A percentile compares a stretch with the other conserved stretches of the same genome.
phyloP scores from a whole-genome alignment of 2,329 filamentous ascomycete genomes.

The Aspergillus unguis region DNA sequence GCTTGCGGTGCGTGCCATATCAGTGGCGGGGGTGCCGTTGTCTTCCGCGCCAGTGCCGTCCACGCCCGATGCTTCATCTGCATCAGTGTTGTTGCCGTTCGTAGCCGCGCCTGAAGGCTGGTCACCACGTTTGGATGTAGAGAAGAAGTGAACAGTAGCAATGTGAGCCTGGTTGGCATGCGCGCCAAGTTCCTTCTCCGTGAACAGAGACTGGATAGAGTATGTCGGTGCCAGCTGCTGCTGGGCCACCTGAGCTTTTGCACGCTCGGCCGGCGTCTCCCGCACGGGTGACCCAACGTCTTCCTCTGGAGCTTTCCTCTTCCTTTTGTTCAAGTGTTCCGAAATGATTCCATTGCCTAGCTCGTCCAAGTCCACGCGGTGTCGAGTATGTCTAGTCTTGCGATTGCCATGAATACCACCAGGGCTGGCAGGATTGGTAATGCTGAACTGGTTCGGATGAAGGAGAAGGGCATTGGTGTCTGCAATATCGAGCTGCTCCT shows the following conservation, averaged over 20 bases:
- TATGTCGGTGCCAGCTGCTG: conserved; percentile 59
- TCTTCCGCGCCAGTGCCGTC: conserved; percentile 42
- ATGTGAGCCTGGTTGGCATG: conserved; percentile 60
- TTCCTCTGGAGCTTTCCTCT: conserved; percentile 58
- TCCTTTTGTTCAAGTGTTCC: conserved; percentile 54
- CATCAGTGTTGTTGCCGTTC: conserved; percentile 42
- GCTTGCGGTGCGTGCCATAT: conserved; percentile 61
- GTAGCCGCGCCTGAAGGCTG: conserved; percentile 38
- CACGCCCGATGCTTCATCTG: conserved; percentile 34
- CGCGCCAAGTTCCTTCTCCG: conserved; percentile 62
- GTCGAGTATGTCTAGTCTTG: conserved; percentile 61
- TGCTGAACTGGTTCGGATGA: conserved; percentile 64
- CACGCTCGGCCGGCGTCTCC: conserved; percentile 51
- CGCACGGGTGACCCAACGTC: conserved; percentile 58
- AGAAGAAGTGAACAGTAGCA: conserved; percentile 57
- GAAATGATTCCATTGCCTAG: conserved; percentile 46
- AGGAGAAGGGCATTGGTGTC: conserved; percentile 64
- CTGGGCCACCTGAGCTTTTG: conserved; percentile 51
- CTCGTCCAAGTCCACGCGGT: conserved; percentile 54
- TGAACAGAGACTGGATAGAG: conserved; percentile 63
- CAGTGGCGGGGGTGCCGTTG: conserved; percentile 44
- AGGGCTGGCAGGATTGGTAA: conserved; percentile 62
- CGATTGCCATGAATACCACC: conserved; percentile 59
- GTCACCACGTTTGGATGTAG: conserved; percentile 50
- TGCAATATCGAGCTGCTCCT: conserved; percentile 64